These are phyloP conservation scores for Claviceps purpurea DNA, from an alignment of 2,329 filamentous ascomycete genomes.

Conservation along the genomic window DNA sequence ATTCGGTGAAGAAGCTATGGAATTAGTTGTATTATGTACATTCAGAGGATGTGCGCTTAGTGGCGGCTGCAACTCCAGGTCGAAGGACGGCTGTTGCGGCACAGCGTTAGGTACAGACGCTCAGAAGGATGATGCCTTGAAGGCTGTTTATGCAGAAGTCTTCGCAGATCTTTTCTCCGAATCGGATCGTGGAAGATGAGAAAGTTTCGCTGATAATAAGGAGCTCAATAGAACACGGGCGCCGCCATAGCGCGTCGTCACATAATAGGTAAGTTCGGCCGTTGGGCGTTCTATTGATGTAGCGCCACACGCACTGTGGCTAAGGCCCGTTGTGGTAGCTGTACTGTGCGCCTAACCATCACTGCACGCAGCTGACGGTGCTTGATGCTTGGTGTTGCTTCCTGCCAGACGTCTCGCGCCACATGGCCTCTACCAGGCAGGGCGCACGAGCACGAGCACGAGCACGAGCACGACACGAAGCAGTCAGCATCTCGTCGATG, in stretches of 20 bases:
- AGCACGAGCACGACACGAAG: not conserved
- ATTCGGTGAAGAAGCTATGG: too few relatives aligned
- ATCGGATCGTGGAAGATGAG: too few relatives aligned
- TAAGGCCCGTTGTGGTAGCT: too few relatives aligned
- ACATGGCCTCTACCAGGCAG: conserved; percentile 6
- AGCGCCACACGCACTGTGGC: not conserved
- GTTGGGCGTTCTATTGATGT: not conserved
- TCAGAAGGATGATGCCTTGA: not conserved
- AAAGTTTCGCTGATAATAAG: too few relatives aligned
- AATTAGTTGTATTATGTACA: too few relatives aligned
- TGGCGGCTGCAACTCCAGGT: not conserved
- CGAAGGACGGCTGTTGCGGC: not conserved
- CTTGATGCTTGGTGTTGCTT: too few relatives aligned
- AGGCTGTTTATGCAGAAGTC: not conserved
- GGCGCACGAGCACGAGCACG: not conserved
- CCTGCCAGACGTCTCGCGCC: conserved; percentile 4
- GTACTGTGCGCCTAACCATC: too few relatives aligned
- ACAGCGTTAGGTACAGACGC: not conserved
- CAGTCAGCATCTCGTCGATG: not conserved
- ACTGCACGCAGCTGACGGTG: too few relatives aligned
- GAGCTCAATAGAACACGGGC: not conserved
- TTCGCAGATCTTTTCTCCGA: too few relatives aligned
- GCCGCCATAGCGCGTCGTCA: not conserved
- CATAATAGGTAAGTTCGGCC: too few relatives aligned
- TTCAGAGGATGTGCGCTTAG: too few relatives aligned